Evolutionary conservation across 441 rosid species (phyloP).

Genomic region (Viola pubescens): DNA sequence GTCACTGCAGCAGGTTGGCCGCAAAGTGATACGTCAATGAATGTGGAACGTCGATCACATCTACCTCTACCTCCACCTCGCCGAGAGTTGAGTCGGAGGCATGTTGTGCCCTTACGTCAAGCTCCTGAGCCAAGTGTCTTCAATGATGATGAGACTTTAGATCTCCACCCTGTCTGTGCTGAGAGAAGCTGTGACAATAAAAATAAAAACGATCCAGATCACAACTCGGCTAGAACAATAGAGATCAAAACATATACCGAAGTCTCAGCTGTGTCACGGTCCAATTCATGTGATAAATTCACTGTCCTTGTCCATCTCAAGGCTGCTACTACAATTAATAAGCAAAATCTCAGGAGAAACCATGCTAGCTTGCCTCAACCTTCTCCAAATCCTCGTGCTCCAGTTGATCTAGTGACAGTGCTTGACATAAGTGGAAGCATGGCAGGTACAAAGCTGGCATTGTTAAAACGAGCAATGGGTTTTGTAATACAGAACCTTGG

Average conservation of each 20-base stretch:
- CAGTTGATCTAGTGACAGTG: constrained; percentile 84
- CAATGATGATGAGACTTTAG: constrained; percentile 71
- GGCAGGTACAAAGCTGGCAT: constrained; percentile 97
- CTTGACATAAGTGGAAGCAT: constrained; percentile 98
- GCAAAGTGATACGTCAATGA: constrained; percentile 51
- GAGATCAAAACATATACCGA: constrained; percentile 64
- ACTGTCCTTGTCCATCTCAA: constrained; percentile 70
- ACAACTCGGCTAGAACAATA: constrained; percentile 34
- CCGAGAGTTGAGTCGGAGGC: constrained; percentile 46
- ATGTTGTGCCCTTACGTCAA: constrained; percentile 43
- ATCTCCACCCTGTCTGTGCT: constrained; percentile 34
- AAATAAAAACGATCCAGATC: constrained; percentile 16
- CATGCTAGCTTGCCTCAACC: constrained; percentile 31
- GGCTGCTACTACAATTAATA: constrained; percentile 44
- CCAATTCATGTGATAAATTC: constrained; percentile 50
- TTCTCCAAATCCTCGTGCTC: constrained; percentile 56
- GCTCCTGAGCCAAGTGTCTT: constrained; percentile 67
- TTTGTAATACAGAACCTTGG: constrained; percentile 98
- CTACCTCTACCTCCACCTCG: constrained; percentile 35
- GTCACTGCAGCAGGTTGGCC: constrained; percentile 40
- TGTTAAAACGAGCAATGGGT: constrained; percentile 97
- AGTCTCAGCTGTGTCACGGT: constrained; percentile 50
- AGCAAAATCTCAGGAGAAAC: constrained; percentile 24
- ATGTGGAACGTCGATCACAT: constrained; percentile 47
- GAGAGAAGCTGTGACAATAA: constrained; percentile 28